Conservation (phyloP, 441 rosid species). For the Flueggea neowawraea region DNA sequence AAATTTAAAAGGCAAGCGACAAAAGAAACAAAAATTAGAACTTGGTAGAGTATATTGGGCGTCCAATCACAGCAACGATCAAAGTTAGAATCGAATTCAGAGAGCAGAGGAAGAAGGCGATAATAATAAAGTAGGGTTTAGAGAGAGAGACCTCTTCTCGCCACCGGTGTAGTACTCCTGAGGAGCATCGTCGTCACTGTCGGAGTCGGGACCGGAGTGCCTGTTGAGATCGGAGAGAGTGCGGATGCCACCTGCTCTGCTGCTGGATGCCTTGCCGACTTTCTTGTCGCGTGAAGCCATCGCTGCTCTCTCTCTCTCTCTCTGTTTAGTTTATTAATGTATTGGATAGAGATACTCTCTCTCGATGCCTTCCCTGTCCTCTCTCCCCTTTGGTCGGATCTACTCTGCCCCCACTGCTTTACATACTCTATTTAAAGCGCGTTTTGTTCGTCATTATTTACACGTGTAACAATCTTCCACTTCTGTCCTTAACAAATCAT, state of each 20-base stretch:
- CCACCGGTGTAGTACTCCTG: constrained; percentile 96
- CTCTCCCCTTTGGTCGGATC: neutral
- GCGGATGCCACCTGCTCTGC: constrained; percentile 62
- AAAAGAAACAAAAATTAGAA: no score
- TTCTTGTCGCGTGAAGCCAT: constrained; percentile 90
- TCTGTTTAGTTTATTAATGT: no score
- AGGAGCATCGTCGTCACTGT: constrained; percentile 85
- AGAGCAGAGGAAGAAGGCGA: neutral
- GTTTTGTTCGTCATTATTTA: no score
- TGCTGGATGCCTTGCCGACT: constrained; percentile 32
- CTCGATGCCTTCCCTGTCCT: neutral
- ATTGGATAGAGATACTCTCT: no score
- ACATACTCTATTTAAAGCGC: neutral
- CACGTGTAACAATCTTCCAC: no score
- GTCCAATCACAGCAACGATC: no score
- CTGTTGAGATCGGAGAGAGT: constrained; percentile 92
- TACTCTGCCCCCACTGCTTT: no score
- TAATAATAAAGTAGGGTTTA: no score
- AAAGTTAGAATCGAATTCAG: neutral
- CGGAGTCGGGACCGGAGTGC: constrained; percentile 73
- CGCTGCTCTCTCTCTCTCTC: neutral
- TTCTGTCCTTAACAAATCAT: no score
- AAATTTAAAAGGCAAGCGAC: no score
- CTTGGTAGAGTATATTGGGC: no score
- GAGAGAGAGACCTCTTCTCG: constrained; percentile 61